Base-by-base conservation (phyloP, 2,329 filamentous ascomycete species). In the Ceratocystis alfenasii region DNA sequence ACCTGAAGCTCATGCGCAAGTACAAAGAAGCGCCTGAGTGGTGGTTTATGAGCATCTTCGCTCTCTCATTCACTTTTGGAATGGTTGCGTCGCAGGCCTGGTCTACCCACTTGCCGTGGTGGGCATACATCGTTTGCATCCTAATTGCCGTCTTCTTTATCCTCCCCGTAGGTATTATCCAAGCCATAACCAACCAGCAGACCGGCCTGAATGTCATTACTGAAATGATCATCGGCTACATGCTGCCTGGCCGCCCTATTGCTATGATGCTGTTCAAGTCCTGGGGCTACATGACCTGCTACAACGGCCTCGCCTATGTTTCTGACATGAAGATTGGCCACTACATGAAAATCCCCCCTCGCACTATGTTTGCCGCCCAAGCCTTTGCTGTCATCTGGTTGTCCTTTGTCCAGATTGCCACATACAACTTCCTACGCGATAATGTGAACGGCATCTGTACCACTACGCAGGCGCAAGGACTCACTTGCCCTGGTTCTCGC, bases 1-100 rank as follows among this genome's bases (percentile, higher is more conserved):
- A 84, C 69, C 73, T 76, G 61, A 78, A 78, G 67, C 75, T 86
- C 64, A 86, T 86, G 82, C 71, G 74, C 44, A 80, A 78, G 66
- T 86, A 84, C 71, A 77, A 77, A 67, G 75, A 80, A 45, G 80
- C 78, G 0, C 83, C 83, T 0, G 72, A 79, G 46, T 85, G 80
- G 80, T 86, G 83, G 83, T 86, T 83, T 68, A 69, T 72, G 0
- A 68, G 68, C 5, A 73, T 81, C n/a, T 77, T 80, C 25, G 67
- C 76, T 2, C 25, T 77, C 64, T 81, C 82, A 73, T 74, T 83
- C n/a, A 80, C 72, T 1, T 75, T 85, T 5, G 74, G 74, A n/a
- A 76, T 76, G 72, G 71, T 75, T 36, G 74, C 73, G 0, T 71
- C 70, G 25, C 73, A 74, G 62, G 71, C 71, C 28, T 76, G 74